Evolutionary conservation across 2,329 filamentous ascomycete species (phyloP).

Genomic region (Didymella sp.): DNA sequence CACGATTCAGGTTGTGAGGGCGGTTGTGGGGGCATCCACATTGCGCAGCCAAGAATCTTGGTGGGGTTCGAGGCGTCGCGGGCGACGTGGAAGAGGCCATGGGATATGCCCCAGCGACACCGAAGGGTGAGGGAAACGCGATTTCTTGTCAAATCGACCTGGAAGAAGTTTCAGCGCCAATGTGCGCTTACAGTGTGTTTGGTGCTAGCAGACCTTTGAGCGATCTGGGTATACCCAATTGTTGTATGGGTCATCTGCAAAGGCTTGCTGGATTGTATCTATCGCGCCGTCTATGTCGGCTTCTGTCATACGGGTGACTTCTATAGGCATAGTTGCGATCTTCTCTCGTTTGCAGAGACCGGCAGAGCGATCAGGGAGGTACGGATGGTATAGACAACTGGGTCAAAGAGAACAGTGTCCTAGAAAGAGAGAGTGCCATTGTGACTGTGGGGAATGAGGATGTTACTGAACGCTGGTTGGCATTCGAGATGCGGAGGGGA

Average conservation of each 20-base stretch:
- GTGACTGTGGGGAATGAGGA: constrained; percentile 19
- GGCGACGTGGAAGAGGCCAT: constrained; percentile 73
- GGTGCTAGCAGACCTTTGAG: constrained; percentile 54
- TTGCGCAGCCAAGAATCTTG: constrained; percentile 71
- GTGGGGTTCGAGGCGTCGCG: constrained; percentile 61
- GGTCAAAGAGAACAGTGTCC: too few relatives aligned
- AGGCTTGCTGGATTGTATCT: constrained; percentile 70
- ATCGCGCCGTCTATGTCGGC: constrained; percentile 69
- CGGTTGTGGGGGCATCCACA: constrained; percentile 70
- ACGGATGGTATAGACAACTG: background rate
- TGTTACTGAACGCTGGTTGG: constrained; percentile 4
- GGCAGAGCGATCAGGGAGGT: background rate
- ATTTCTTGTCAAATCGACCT: constrained; percentile 68
- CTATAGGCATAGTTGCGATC: constrained; percentile 52
- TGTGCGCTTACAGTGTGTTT: background rate
- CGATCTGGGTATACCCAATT: constrained; percentile 68
- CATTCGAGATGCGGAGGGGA: constrained; percentile 1
- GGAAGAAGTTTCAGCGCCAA: constrained; percentile 9
- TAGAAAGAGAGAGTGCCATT: constrained; percentile 17
- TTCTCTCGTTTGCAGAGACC: background rate
- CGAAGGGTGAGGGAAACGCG: constrained; percentile 68
- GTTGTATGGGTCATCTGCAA: constrained; percentile 71
- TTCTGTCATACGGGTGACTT: constrained; percentile 63
- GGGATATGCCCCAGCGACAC: constrained; percentile 73
- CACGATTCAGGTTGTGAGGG: constrained; percentile 61